Conservation (phyloP, 345 rosid species). For the Punica granatum region DNA sequence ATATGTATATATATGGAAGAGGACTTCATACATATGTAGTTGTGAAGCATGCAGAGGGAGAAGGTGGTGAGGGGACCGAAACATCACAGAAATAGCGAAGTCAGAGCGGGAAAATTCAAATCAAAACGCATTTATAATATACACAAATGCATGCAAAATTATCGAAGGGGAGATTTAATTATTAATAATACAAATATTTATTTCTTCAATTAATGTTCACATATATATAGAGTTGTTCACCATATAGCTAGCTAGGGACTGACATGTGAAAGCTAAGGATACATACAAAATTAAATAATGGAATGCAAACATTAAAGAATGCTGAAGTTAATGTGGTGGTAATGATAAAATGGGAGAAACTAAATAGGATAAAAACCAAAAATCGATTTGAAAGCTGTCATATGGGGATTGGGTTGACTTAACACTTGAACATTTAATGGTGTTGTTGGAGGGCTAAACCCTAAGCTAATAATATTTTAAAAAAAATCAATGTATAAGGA, state of each 20-base stretch:
- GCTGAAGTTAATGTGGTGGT: background rate
- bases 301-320: background rate
- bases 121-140: background rate
- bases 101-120: background rate
- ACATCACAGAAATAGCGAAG: background rate
- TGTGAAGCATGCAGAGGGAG: no score
- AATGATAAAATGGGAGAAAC: background rate
- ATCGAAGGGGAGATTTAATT: background rate
- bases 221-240: background rate
- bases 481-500: no score
- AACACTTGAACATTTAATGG: no score
- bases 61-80: background rate
- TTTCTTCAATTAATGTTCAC: background rate
- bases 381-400: background rate
- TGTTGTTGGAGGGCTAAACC: no score
- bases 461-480: no score
- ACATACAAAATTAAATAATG: background rate
- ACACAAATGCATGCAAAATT: no score
- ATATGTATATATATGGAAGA: no score
- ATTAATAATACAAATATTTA: background rate
- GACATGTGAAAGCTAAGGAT: background rate
- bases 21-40: no score
- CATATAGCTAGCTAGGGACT: background rate
- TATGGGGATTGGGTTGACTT: background rate
- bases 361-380: background rate